Percentiles rank a stretch among this genome's conserved stretches.
phyloP scores from a whole-genome alignment of 257 asterid species.

The Primulina huaijiensis region DNA sequence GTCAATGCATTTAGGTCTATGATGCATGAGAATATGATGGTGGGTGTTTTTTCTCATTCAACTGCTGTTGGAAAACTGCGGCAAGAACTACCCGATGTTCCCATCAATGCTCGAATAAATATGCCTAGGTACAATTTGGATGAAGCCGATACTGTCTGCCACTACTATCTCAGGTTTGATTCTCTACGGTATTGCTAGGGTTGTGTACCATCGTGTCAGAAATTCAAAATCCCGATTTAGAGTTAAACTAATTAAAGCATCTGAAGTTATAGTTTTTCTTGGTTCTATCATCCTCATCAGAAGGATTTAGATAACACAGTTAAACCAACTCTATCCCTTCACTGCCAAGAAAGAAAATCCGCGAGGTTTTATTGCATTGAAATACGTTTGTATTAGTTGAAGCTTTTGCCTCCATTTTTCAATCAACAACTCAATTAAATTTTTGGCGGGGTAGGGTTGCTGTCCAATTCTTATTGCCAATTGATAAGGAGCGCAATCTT shows the following conservation, averaged over 20 bases:
- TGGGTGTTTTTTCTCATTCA: constrained; percentile 90
- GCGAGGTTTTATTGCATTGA: no score
- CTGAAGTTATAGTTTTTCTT: no score
- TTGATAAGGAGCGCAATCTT: background rate
- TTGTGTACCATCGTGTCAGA: background rate
- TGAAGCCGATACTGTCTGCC: constrained; percentile 82
- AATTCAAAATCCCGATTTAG: background rate
- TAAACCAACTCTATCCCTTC: no score
- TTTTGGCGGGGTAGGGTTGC: background rate
- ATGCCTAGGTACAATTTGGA: constrained; percentile 81
- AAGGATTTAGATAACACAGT: no score
- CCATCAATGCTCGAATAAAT: constrained; percentile 59
- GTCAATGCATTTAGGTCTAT: constrained; percentile 90
- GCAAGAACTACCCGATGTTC: constrained; percentile 85
- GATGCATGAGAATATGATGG: constrained; percentile 90
- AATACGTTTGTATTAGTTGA: no score
- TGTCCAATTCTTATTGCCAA: background rate
- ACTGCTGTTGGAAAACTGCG: constrained; percentile 96
- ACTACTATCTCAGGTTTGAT: constrained; percentile 85
- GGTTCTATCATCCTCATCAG: background rate
- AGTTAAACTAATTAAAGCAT: background rate
- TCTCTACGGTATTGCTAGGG: constrained; percentile 5
- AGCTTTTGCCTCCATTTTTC: no score
- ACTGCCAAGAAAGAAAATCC: no score
- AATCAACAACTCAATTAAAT: background rate